phyloP scores from a whole-genome alignment of 2,329 filamentous ascomycete species.

The Colletotrichum sojae region DNA sequence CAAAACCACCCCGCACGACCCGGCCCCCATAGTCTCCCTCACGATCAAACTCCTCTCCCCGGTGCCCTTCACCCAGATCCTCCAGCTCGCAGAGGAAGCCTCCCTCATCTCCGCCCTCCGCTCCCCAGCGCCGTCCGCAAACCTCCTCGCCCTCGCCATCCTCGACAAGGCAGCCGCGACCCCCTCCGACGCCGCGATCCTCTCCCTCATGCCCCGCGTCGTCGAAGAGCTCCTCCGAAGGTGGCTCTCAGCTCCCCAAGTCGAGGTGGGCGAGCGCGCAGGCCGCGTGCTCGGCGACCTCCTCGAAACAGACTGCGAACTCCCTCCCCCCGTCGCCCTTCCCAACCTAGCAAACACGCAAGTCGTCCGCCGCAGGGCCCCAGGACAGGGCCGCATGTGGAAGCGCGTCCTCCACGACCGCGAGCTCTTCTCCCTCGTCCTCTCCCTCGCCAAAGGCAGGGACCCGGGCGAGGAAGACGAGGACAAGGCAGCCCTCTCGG shows the following conservation, averaged over 20 bases:
- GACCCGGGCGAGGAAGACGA: slow-evolving; percentile 45
- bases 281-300: slow-evolving; percentile 66
- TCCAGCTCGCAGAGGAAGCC: slow-evolving; percentile 66
- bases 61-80: slow-evolving; percentile 64
- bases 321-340: slow-evolving; percentile 39
- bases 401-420: slow-evolving; percentile 63
- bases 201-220: slow-evolving; percentile 64
- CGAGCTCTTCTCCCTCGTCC: slow-evolving; percentile 61
- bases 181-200: slow-evolving; percentile 63
- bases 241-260: slow-evolving; percentile 68
- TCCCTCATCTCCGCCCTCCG: slow-evolving; percentile 66
- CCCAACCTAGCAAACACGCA: slow-evolving; percentile 49
- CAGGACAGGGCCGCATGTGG: slow-evolving; percentile 69
- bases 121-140: slow-evolving; percentile 69
- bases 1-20: slow-evolving; percentile 64
- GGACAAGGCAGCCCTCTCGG: slow-evolving; percentile 41
- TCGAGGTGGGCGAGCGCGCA: slow-evolving; percentile 69
- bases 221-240: slow-evolving; percentile 62
- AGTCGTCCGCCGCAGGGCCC: slow-evolving; percentile 54
- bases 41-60: slow-evolving; percentile 70
- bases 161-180: slow-evolving; percentile 67
- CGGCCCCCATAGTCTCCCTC: slow-evolving; percentile 65
- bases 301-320: slow-evolving; percentile 68
- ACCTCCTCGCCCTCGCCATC: slow-evolving; percentile 70
- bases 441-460: slow-evolving; percentile 52